Evolutionary conservation across 768 basidiomycete species (phyloP).

Genomic region (Cystobasidium ongulense): DNA sequence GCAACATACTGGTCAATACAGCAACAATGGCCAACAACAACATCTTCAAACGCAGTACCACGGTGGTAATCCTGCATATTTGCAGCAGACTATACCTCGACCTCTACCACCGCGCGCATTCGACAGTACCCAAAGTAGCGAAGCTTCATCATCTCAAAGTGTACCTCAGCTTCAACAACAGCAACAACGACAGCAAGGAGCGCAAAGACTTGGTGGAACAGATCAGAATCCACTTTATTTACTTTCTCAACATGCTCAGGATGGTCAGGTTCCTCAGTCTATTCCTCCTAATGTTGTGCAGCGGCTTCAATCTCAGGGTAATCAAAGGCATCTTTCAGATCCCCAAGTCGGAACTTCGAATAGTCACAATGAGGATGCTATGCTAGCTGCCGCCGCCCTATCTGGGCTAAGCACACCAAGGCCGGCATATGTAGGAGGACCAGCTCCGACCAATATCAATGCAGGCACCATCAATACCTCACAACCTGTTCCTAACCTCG

Average conservation of each 20-base stretch:
- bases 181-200: background rate
- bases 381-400: constrained; percentile 41
- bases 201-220: background rate
- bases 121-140: background rate
- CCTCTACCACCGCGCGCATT: constrained; percentile 13
- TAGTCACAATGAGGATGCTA: constrained; percentile 36
- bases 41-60: background rate
- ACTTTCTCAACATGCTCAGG: constrained; percentile 38
- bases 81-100: constrained; percentile 23
- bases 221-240: constrained; percentile 40
- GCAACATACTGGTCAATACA: background rate
- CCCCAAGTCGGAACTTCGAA: background rate
- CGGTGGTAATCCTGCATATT: background rate
- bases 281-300: background rate
- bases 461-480: constrained; percentile 14
- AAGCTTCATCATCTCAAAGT: background rate
- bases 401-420: constrained; percentile 34
- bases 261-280: background rate
- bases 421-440: constrained; percentile 31
- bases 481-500: background rate
- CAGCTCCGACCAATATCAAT: constrained; percentile 28
- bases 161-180: background rate
- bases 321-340: constrained; percentile 7
- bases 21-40: background rate
- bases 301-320: constrained; percentile 1